Evolutionary conservation across 495 filamentous ascomycete species (phyloP), one percentile per base, ranked within the genome.

Genomic region (Podospora anserina): DNA sequence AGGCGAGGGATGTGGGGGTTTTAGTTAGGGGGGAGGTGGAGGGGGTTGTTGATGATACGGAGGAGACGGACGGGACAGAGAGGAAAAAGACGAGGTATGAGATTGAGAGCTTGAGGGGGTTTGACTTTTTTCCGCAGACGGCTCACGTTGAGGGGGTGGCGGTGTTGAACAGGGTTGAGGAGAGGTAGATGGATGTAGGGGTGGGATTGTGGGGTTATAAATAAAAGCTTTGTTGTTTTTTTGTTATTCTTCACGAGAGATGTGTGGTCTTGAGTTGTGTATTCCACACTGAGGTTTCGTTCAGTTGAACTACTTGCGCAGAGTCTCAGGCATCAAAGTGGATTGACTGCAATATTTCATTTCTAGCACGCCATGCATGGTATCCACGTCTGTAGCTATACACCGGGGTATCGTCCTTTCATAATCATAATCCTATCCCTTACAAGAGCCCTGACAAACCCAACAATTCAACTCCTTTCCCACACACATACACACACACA

Each of bases 101-200:
- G 77, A 92, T 99, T 73, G 96, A 99, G 83, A 96, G 92, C 75
- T 81, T 99, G 44, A 84, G 89, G 60, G 95, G 94, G 4, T 97
- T 97, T 76, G 95, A 99, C 74, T 99, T 99, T 82, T 99, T 99
- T 79, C 95, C 95, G 59, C 95, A 98, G 84, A 98, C 95, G 27
- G 88, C 92, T 5, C 95, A 99, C 84, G 95, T 98, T 0, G 95
- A 99, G 78, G 91, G 95, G 56, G 93, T 97, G 66, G 95, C 91
- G 44, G 87, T 98, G 30, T 78, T 98, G 73, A 88, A 83, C 39
- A 74, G 83, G 65, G 78, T 85, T n/a, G 78, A 61, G 26, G 67
- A 70, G 28, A 26, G 23, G 23, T 23, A 58, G 7, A 9, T 26
- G n/a, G 23, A 19, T 26, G 11, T 26, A 58, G 9, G 23, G n/a